Base-by-base conservation (phyloP, 192 early-diverging fungal species). In the Kickxella alabastrina region DNA sequence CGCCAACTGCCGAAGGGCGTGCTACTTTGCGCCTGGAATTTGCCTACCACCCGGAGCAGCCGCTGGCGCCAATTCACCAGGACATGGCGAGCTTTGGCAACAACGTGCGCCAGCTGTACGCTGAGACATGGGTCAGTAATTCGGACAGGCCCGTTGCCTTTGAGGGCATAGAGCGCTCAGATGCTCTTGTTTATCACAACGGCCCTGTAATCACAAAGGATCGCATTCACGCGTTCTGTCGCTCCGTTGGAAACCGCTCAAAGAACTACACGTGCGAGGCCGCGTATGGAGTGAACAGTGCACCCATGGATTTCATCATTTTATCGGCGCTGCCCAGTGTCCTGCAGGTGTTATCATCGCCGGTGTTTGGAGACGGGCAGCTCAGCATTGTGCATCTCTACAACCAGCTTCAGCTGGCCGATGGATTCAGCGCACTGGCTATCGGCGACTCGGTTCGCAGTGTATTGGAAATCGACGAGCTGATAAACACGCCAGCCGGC, bases 291-390 rank as follows among this genome's bases (percentile, higher is more conserved):
- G 46, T 67, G 6, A 42, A 80, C 18, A 62, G 53, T 37, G 88
- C 90, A 23, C 94, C 94, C 13, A 87, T 93, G 79, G 92, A 97
- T 60, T 93, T 92, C 67, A 85, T 87, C 22, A 92, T 90, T 43
- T 85, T 92, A 23, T 79, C 86, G 19, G 86, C 80, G 1, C 88
- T 86, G 76, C 81, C 83, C 68, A 75, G 80, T 57, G 81, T 90
- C 32, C 80, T 93, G 43, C 83, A 84, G 47, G 80, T 91, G 2
- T 83, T 95, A 37, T 79, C 85, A 52, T 86, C 91, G 19, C 84
- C 91, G 48, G 83, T 83, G 18, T 87, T 95, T 56, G 89, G 92
- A 49, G 87, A 87, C 39, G 92, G 92, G 48, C 80, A 92, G 43
- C 78, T 97, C 49, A 75, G 71, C 21, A 69, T 94, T 10, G 91